phyloP scores from a whole-genome alignment of 768 basidiomycete species.

The Lactarius evosmus region DNA sequence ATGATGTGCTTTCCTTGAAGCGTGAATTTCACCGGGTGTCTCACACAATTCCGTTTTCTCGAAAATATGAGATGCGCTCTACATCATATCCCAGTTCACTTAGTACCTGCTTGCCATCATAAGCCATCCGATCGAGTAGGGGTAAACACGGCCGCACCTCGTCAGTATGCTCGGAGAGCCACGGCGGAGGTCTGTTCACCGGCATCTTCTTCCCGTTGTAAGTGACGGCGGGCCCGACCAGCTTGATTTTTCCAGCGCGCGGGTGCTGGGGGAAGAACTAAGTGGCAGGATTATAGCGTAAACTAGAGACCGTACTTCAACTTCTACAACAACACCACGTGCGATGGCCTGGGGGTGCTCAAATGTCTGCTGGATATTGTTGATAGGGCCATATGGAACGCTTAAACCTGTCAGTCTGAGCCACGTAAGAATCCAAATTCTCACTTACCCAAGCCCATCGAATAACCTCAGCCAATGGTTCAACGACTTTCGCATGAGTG shows the following conservation, averaged over 20 bases:
- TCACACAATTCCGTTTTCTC: constrained; percentile 23
- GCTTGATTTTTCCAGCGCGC: constrained; percentile 42
- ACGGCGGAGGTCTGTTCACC: constrained; percentile 43
- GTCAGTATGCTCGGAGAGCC: constrained; percentile 42
- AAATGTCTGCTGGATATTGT: constrained; percentile 86
- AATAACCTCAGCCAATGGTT: constrained; percentile 75
- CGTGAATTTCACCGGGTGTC: not conserved
- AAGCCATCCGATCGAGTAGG: not conserved
- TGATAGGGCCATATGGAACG: constrained; percentile 88
- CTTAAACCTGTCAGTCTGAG: constrained; percentile 37
- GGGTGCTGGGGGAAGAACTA: constrained; percentile 31
- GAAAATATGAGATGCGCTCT: constrained; percentile 21
- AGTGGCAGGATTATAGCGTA: not conserved
- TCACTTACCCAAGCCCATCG: constrained; percentile 68
- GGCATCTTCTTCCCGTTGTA: constrained; percentile 41
- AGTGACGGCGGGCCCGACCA: constrained; percentile 40
- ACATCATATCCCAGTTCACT: constrained; percentile 21
- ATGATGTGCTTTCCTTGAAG: not conserved
- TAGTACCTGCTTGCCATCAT: constrained; percentile 16
- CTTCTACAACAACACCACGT: constrained; percentile 67
- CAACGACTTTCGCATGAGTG: constrained; percentile 53
- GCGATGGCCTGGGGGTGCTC: constrained; percentile 84
- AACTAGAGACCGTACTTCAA: constrained; percentile 54
- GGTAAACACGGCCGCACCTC: constrained; percentile 31
- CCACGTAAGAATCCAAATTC: constrained; percentile 10